Base-by-base conservation (phyloP, 345 rosid species). In the Garcia nutans region DNA sequence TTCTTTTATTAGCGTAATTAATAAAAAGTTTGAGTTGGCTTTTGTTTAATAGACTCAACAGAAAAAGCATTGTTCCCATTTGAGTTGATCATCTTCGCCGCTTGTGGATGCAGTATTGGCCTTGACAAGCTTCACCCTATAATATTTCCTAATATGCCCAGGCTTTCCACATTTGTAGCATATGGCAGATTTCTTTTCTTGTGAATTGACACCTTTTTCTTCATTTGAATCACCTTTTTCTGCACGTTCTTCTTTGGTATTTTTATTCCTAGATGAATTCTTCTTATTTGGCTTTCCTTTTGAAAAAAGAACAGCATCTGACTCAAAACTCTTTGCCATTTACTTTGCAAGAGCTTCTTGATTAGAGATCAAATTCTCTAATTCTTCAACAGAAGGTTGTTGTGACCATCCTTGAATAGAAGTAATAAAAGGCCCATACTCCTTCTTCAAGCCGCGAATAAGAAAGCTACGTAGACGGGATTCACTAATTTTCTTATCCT, bases 291-390 rank as follows among this genome's bases (percentile, higher is more conserved):
- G 10, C 26, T 58, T 58, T 6, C 10, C 62, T 6, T 58, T 20
- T 6, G 62, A 58, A 22, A 19, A n/a, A 6, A 58, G 62, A 22
- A 20, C 26, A 58, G 0, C 24, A 55, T 58, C n/a, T 4, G 62
- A 22, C 0, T 58, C 10, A 8, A 58, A 58, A 22, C 1, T 22
- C 26, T 58, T 58, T 1, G 11, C 26, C 62, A 58, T 58, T 58
- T 58, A 28, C 10, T 68, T 68, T 0, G 42, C 22, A 5, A 67
- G 0, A 1, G 58, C 58, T 19, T 75, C 37, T 1, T 68, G 5
- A 26, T 75, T 75, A 57, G 17, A 44, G 15, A 58, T 50, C 10
- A 76, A 58, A 24, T 26, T 67, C 22, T 76, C 47, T 44, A 57
- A 58, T 0, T 68, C 33, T 24, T 56, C 26, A 2, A 75, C 26